Evolutionary conservation across 768 basidiomycete genomes (phyloP), one percentile per base, ranked within the genome.

Genomic region (Fibroporia radiculosa): DNA sequence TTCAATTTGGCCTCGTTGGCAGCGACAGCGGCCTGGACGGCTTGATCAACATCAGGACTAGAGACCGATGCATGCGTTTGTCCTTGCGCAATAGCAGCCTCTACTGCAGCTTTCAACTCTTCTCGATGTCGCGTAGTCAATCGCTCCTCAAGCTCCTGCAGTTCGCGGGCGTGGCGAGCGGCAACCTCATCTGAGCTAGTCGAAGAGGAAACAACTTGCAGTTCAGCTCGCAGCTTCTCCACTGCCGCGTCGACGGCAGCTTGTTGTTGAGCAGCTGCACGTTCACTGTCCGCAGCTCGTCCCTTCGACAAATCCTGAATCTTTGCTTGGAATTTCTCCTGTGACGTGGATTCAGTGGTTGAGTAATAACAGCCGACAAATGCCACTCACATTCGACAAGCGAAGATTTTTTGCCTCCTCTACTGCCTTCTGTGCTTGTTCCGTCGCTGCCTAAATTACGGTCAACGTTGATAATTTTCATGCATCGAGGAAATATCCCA

Each of bases 241-340:
- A 81, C 67, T 1, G 80, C 82, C 23, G 72, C 72, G 22, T 74
- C 62, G n/a, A 81, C 68, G 12, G 74, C 70, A 8, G 66, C 66
- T 18, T 72, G 69, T 56, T 75, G 73, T 32, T 66, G 65, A 8
- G 70, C 60, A 13, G 65, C 63, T 19, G 60, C 58, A 1, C 65
- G 65, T 41, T 77, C 67, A 8, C 60, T 59, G 28, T 78, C 77
- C 0, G 67, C 67, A 14, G 66, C 71, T 37, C 74, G 72, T 7
- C 69, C 66, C 56, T 74, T 76, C 52, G 70, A 71, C 40, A 82
- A 55, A 26, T 77, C 74, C 5, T 66, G 62, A 6, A 82, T 67
- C 49, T 75, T 73, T 2, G 64, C 57, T 44, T 75, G 73, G 68
- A 80, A 75, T 57, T 81, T 82, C 3, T 82, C 80, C 80, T 86